phyloP scores from a whole-genome alignment of 78 protist genomes.

The Dictyostelium discoideum region DNA sequence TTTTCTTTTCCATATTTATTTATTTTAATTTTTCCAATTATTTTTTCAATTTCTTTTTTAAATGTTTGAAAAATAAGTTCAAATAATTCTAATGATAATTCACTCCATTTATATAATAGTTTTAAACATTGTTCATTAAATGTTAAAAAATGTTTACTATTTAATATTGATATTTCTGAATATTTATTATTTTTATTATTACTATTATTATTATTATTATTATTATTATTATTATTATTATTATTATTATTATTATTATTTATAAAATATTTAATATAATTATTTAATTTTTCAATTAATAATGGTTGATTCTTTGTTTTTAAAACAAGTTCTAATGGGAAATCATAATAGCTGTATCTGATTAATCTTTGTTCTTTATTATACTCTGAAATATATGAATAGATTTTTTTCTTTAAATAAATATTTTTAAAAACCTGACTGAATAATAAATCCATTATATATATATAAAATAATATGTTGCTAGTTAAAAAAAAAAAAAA shows the following conservation, averaged over 20 bases:
- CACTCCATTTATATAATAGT: not conserved
- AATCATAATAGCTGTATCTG: conserved; percentile 13
- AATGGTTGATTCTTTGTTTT: not conserved
- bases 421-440: not conserved
- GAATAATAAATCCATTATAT: not conserved
- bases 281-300: not conserved
- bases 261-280: not conserved
- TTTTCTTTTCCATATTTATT: no score
- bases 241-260: not conserved
- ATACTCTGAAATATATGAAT: not conserved
- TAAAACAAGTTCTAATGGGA: not conserved
- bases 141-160: not conserved
- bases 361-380: not conserved
- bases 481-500: no score
- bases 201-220: no score
- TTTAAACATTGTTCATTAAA: not conserved
- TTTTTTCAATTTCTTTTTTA: not conserved
- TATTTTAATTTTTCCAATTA: not conserved
- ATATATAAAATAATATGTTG: no score
- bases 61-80: not conserved
- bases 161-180: no score
- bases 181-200: no score
- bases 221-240: not conserved
- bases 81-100: not conserved
- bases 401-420: not conserved